Conservation (phyloP, 306 rosid species). For the Trichosanthes truncata region DNA sequence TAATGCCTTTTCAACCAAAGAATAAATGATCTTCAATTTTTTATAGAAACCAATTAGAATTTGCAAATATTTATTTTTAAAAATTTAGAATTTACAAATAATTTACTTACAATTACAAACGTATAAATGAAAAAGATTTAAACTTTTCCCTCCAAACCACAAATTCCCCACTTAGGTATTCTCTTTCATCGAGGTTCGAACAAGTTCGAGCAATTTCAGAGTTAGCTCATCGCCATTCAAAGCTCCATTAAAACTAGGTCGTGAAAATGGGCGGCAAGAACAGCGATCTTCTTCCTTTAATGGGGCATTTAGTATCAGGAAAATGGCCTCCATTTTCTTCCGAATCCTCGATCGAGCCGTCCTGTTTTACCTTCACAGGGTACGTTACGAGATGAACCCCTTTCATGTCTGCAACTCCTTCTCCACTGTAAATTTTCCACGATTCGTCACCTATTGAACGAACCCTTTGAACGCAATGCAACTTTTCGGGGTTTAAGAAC, state of each 20-base stretch:
- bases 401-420: constrained; percentile 57
- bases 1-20: no score
- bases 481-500: constrained; percentile 31
- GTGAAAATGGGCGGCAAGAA: constrained; percentile 48
- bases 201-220: not conserved
- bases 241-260: constrained; percentile 23
- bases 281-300: constrained; percentile 54
- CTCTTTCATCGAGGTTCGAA: not conserved
- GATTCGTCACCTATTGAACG: constrained; percentile 43
- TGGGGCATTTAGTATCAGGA: constrained; percentile 53
- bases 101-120: not conserved
- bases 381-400: constrained; percentile 67
- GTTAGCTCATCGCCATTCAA: not conserved
- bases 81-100: not conserved
- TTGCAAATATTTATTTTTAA: not conserved
- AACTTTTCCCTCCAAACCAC: not conserved
- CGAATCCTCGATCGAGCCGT: constrained; percentile 46
- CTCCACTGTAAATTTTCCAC: constrained; percentile 50
- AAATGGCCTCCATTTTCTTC: constrained; percentile 31
- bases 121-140: not conserved
- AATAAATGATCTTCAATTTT: no score
- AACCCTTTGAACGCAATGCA: constrained; percentile 26
- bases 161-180: not conserved
- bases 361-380: constrained; percentile 39
- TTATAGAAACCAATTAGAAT: not conserved